Evolutionary conservation across 768 basidiomycete genomes (phyloP), one percentile per base, ranked within the genome.

Genomic region (Amanita thiersii): DNA sequence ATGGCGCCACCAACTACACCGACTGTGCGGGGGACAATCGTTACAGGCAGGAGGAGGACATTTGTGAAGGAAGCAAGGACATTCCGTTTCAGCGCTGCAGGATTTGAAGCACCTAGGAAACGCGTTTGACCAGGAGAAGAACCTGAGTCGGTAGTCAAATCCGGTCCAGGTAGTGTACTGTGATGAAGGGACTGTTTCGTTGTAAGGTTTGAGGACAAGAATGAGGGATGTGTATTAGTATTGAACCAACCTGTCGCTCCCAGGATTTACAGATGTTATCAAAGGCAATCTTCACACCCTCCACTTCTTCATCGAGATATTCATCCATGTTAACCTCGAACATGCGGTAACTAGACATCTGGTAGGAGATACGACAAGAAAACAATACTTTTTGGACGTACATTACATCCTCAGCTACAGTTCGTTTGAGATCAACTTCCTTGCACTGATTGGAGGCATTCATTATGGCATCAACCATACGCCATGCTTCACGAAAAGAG

Each of bases 301-400:
- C 93, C 4, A 84, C 73, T 58, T 99, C 94, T 55, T 97, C 91
- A 46, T 91, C 86, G 2, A 98, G 80, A 53, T 98, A 98, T 54
- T 97, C 93, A 55, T 96, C 93, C 89, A 98, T 96, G 57, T 93
- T 86, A 7, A 74, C 68, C 59, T 98, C 93, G 51, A 97, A 98
- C 90, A 97, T 96, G 34, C 73, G 76, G 58, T 89, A 94, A 9
- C 91, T 93, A 43, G 7, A 47, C n/a, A n/a, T n/a, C n/a, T n/a
- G 36, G 30, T 26, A 43, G 34, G 20, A 42, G 8, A 52, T 47
- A 18, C 32, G 25, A 36, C 17, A 38, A 41, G 43, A 36, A 9
- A 32, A 7, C 3, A 37, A 11, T 21, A 6, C 31, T 28, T 23
- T 38, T 25, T 45, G 39, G 6, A 70, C 80, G 52, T 54, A 94